A percentile compares a stretch with the other conserved stretches of the same genome.
These are phyloP conservation scores for Diplodia intermedia DNA, from an alignment of 2,329 filamentous ascomycete species.

Conservation along the genomic window DNA sequence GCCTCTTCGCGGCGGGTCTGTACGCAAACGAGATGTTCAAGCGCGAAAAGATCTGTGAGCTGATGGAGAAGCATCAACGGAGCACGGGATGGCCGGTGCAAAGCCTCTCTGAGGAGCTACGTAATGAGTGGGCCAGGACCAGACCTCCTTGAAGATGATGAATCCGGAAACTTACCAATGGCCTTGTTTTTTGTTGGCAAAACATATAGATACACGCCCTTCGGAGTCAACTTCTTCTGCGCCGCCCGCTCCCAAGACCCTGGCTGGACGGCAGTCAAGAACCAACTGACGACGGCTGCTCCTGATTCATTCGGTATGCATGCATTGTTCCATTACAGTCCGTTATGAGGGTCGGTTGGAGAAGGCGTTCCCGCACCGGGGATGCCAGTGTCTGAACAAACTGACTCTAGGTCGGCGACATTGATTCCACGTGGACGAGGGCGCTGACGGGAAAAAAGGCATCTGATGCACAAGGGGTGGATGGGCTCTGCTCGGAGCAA, in stretches of 20 bases:
- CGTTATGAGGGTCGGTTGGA: background rate
- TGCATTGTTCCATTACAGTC: background rate
- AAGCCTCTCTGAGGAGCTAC: constrained; percentile 29
- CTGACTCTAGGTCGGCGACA: background rate
- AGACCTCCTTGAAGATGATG: constrained; percentile 17
- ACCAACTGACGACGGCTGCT: background rate
- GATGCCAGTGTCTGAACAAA: background rate
- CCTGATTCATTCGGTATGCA: background rate
- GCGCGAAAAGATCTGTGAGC: constrained; percentile 39
- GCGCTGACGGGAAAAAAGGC: background rate
- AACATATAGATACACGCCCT: background rate
- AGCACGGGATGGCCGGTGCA: constrained; percentile 29
- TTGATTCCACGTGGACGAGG: background rate
- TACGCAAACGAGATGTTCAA: constrained; percentile 38
- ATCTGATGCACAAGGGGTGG: background rate
- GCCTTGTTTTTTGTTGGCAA: background rate
- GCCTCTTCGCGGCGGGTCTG: constrained; percentile 32
- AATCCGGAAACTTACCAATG: background rate
- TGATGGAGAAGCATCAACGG: constrained; percentile 37
- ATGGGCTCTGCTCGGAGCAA: background rate
- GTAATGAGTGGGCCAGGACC: constrained; percentile 25
- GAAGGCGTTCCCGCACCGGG: background rate
- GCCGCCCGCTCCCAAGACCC: background rate
- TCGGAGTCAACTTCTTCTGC: constrained; percentile 7
- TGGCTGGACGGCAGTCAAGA: background rate